phyloP scores from a whole-genome alignment of 768 basidiomycete species.

The Sporobolomyces phaffii region DNA sequence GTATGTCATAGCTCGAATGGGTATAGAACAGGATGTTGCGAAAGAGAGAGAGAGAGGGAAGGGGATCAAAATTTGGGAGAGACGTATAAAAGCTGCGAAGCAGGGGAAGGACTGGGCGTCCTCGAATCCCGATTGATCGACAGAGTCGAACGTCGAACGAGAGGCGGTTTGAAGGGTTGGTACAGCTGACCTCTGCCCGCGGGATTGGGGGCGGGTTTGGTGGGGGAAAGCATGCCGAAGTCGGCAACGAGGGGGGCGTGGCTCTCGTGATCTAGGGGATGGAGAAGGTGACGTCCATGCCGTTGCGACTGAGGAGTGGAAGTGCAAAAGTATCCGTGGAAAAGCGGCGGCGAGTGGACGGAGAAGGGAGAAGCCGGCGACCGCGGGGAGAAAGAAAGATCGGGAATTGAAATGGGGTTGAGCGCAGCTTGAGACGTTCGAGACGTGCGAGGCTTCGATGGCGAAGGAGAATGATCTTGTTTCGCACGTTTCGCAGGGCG shows the following conservation, averaged over 20 bases:
- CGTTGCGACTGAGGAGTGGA: no score
- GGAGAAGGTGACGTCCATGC: neutral
- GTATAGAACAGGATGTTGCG: no score
- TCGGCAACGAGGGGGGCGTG: no score
- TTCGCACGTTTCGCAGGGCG: neutral
- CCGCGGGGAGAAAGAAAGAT: neutral
- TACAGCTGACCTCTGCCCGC: neutral
- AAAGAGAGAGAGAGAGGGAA: no score
- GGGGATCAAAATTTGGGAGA: no score
- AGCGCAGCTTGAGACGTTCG: neutral
- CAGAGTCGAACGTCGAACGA: no score
- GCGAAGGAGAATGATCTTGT: no score
- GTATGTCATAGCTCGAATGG: no score
- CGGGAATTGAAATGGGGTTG: neutral
- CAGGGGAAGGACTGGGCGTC: neutral
- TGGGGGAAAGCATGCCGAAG: neutral
- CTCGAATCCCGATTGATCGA: neutral
- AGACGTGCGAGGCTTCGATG: neutral
- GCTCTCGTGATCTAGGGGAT: no score
- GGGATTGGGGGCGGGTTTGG: neutral
- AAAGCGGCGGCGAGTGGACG: neutral
- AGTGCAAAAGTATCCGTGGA: no score
- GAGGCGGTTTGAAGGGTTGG: conserved; percentile 6
- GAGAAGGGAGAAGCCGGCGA: neutral
- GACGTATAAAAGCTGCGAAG: neutral